These are phyloP conservation scores for Gnaphalium uliginosum DNA, from an alignment of 129 eudicot genomes.

Conservation along the genomic window DNA sequence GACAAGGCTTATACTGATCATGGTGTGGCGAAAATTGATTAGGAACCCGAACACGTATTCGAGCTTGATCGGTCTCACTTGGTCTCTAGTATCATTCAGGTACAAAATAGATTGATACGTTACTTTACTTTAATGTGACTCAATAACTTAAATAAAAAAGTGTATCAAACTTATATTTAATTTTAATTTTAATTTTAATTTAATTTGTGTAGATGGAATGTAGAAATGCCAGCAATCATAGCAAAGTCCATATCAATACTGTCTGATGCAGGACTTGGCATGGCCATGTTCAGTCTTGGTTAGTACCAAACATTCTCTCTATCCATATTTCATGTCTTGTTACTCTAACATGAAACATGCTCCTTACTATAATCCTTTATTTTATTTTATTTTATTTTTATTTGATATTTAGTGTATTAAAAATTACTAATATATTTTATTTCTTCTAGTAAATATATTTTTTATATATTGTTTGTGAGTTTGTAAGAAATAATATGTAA, in stretches of 20 bases:
- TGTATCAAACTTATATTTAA: background rate
- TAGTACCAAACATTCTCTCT: slow-evolving; percentile 42
- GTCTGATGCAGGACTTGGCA: slow-evolving; percentile 94
- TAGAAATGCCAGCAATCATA: slow-evolving; percentile 78
- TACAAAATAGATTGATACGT: background rate
- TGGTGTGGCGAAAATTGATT: slow-evolving; percentile 95
- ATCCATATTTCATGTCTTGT: background rate
- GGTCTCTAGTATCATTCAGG: slow-evolving; percentile 95
- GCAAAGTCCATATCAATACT: slow-evolving; percentile 75
- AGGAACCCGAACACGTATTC: slow-evolving; percentile 94
- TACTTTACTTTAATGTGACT: too few relatives aligned
- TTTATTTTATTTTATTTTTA: too few relatives aligned
- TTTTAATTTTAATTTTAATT: background rate
- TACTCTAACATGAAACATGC: background rate
- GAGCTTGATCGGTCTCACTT: slow-evolving; percentile 74
- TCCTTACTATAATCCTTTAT: too few relatives aligned
- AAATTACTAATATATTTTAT: too few relatives aligned
- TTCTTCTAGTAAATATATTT: too few relatives aligned
- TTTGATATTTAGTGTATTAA: background rate
- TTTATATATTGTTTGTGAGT: background rate
- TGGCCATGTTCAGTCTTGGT: slow-evolving; percentile 97
- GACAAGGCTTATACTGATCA: slow-evolving; percentile 90
- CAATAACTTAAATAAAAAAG: background rate
- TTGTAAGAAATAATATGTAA: background rate
- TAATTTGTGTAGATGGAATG: slow-evolving; percentile 54